Evolutionary conservation across 192 early-diverging fungal species (phyloP).

Genomic region (Coemansia sp.): DNA sequence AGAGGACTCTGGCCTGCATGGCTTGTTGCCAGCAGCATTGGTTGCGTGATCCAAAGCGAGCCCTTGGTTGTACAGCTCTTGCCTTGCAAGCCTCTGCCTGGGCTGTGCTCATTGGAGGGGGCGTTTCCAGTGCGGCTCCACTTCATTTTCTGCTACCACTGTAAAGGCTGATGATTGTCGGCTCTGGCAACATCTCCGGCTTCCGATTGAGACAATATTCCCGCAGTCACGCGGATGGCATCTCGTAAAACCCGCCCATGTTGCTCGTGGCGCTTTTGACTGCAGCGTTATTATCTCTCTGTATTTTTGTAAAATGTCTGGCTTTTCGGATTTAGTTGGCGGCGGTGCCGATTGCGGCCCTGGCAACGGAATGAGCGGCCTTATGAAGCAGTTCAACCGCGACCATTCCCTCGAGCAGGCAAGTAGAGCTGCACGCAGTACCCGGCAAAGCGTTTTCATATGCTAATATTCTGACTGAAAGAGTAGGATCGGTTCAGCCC

Average conservation of each 20-base stretch:
- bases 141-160: too few relatives aligned
- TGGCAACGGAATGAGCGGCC: constrained; percentile 69
- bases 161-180: too few relatives aligned
- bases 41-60: too few relatives aligned
- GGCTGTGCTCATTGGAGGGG: too few relatives aligned
- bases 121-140: too few relatives aligned
- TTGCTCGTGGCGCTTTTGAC: constrained; percentile 1
- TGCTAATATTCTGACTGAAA: background rate
- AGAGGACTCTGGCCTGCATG: too few relatives aligned
- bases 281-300: constrained; percentile 4
- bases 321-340: constrained; percentile 60
- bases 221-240: constrained; percentile 1
- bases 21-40: too few relatives aligned
- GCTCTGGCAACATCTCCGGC: too few relatives aligned
- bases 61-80: constrained; percentile 10
- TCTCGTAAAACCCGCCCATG: background rate
- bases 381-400: constrained; percentile 78
- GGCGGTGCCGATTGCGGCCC: constrained; percentile 72
- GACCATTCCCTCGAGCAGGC: constrained; percentile 81
- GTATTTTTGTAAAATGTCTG: constrained; percentile 39
- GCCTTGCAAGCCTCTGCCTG: background rate
- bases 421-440: constrained; percentile 22
- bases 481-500: constrained; percentile 43
- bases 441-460: background rate
- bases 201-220: background rate